Evolutionary conservation across 2,329 filamentous ascomycete species (phyloP).

Genomic region (Nigrospora sphaerica): DNA sequence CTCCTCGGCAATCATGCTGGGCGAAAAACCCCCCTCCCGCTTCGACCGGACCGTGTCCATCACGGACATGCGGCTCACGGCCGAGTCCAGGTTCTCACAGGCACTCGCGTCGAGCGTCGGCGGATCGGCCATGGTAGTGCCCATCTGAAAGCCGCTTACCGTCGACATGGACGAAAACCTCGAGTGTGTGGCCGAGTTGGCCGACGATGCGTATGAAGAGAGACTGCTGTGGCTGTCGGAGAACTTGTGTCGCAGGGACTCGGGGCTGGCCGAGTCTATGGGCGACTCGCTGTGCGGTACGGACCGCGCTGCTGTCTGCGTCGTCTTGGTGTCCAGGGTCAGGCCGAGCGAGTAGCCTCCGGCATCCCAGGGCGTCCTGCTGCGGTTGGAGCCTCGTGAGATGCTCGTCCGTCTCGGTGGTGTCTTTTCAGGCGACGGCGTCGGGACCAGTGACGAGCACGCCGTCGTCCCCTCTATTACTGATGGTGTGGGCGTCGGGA

Average conservation of each 20-base stretch:
- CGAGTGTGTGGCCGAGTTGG: constrained; percentile 39
- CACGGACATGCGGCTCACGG: constrained; percentile 5
- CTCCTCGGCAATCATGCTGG: constrained; percentile 7
- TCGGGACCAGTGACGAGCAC: constrained; percentile 18
- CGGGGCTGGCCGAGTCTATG: constrained; percentile 19
- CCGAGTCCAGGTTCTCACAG: constrained; percentile 6
- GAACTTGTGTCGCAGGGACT: constrained; percentile 32
- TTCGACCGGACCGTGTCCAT: constrained; percentile 3
- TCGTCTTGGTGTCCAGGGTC: constrained; percentile 28
- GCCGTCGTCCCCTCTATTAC: constrained; percentile 13
- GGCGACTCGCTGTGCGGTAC: constrained; percentile 15
- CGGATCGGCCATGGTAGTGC: constrained; percentile 27
- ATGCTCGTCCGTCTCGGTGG: constrained; percentile 18
- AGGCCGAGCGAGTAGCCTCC: constrained; percentile 40
- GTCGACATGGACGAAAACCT: constrained; percentile 48
- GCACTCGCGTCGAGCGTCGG: constrained; percentile 25
- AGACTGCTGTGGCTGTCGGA: constrained; percentile 47
- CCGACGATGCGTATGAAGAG: constrained; percentile 40
- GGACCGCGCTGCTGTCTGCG: constrained; percentile 13
- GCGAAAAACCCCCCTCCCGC: constrained; percentile 10
- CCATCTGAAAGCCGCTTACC: constrained; percentile 31
- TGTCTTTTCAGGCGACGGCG: constrained; percentile 15
- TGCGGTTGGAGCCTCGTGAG: constrained; percentile 20
- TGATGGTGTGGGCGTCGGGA: constrained; percentile 15
- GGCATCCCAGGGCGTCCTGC: constrained; percentile 44